These are phyloP conservation scores for Cladosporium sp. DNA, from an alignment of 2,329 filamentous ascomycete species.

Conservation along the genomic window DNA sequence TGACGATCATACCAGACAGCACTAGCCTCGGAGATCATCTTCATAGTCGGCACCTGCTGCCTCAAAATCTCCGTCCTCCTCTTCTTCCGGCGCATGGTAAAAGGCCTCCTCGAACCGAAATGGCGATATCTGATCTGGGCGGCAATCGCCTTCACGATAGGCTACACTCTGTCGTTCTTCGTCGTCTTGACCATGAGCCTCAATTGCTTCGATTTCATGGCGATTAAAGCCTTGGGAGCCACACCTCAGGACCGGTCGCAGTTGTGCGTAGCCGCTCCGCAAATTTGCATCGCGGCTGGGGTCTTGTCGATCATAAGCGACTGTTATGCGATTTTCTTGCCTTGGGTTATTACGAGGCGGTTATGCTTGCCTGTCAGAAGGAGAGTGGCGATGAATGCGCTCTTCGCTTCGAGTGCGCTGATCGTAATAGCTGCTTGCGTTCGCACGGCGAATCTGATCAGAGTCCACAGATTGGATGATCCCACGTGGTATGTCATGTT, in stretches of 20 bases:
- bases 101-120: constrained; percentile 28
- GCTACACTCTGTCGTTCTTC: constrained; percentile 36
- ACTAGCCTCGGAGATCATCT: constrained; percentile 32
- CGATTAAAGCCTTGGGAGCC: too few relatives aligned
- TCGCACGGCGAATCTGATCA: not conserved
- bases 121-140: constrained; percentile 36
- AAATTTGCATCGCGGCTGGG: too few relatives aligned
- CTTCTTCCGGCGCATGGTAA: constrained; percentile 41
- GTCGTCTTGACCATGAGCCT: not conserved
- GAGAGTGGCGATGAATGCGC: constrained; percentile 41
- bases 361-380: constrained; percentile 40
- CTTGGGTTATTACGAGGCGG: constrained; percentile 41
- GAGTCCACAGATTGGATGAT: not conserved
- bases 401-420: constrained; percentile 26
- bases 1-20: constrained; percentile 19
- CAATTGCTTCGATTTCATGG: not conserved
- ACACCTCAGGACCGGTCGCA: too few relatives aligned
- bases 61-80: constrained; percentile 35
- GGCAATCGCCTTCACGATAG: constrained; percentile 35
- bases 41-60: constrained; percentile 28
- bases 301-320: constrained; percentile 38
- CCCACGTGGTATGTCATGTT: not conserved
- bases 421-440: not conserved
- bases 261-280: too few relatives aligned
- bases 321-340: constrained; percentile 38